Evolutionary conservation across 139 green algal genomes (phyloP), one percentile per base, ranked within the genome.

Genomic region (Tetradesmus lagerheimii): DNA sequence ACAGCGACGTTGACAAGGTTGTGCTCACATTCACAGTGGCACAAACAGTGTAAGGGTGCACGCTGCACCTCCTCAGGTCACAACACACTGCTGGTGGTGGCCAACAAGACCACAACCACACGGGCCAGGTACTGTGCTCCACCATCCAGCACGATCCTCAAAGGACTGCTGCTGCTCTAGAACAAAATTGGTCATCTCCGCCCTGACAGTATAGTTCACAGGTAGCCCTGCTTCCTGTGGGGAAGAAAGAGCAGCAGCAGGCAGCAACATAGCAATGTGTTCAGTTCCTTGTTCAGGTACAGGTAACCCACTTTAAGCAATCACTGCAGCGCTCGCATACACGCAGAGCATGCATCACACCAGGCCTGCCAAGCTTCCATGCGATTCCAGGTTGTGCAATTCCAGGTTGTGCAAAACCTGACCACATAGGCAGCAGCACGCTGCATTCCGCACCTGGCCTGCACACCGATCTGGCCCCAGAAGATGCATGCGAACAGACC

Each of bases 401-500:
- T n/a, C n/a, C n/a, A n/a, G n/a, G n/a, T n/a, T n/a, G n/a, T n/a
- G n/a, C n/a, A n/a, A n/a, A n/a, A n/a, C n/a, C n/a, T n/a, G n/a
- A n/a, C n/a, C n/a, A n/a, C n/a, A n/a, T n/a, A n/a, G 6, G 47
- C 47, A 23, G 47, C 47, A 20, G 8, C 8, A 75, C 89, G 96
- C 93, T 96, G 95, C 57, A 92, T 93, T 91, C 96, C 93, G 90
- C 94, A 94, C 76, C 93, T 89, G 87, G 90, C 96, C 88, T 97
- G 88, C 14, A 96, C 93, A 74, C 96, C 96, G 82, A 98, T 95
- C 91, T 96, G 92, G 45, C 38, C 89, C n/a, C 74, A 81, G 71
- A 83, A 80, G 45, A 74, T 76, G 66, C 67, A 83, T 53, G 71
- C 67, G n/a, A 83, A 80, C 66, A 89, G 45, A 53, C 85, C 50